phyloP scores from a whole-genome alignment of 306 rosid species.

The Cucurbita argyrosperma region DNA sequence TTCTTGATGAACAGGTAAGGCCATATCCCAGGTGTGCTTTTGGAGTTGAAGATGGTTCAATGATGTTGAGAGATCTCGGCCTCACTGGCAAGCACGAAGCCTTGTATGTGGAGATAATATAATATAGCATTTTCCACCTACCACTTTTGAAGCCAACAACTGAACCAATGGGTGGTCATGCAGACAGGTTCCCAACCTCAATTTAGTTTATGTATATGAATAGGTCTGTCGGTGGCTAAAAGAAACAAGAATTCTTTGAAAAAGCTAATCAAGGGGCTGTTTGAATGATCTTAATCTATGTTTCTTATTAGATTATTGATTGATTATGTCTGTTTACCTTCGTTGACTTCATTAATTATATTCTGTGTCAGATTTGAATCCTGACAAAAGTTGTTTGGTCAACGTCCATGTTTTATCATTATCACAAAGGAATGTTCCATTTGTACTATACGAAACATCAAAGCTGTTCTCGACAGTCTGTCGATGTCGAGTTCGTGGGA shows the following conservation, averaged over 20 bases:
- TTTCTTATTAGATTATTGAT: background rate
- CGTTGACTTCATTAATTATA: background rate
- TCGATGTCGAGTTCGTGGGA: background rate
- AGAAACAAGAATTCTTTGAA: background rate
- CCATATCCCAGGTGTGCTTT: constrained; percentile 61
- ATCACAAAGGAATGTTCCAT: background rate
- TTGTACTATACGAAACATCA: background rate
- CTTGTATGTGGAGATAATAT: constrained; percentile 60
- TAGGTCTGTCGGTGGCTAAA: background rate
- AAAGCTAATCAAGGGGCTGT: background rate
- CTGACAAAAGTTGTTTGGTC: background rate
- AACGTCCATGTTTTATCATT: background rate
- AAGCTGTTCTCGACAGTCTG: background rate
- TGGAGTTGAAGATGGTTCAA: constrained; percentile 25
- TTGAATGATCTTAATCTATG: background rate
- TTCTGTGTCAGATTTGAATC: background rate
- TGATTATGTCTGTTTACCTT: background rate
- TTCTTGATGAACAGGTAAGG: constrained; percentile 33
- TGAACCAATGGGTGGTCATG: background rate
- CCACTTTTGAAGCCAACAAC: background rate
- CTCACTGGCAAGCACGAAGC: constrained; percentile 72
- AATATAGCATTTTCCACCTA: constrained; percentile 16
- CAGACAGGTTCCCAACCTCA: background rate
- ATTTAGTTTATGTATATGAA: background rate
- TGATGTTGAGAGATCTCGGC: constrained; percentile 53